Evolutionary conservation across 129 eudicot species (phyloP).

Genomic region (Lactuca saligna): DNA sequence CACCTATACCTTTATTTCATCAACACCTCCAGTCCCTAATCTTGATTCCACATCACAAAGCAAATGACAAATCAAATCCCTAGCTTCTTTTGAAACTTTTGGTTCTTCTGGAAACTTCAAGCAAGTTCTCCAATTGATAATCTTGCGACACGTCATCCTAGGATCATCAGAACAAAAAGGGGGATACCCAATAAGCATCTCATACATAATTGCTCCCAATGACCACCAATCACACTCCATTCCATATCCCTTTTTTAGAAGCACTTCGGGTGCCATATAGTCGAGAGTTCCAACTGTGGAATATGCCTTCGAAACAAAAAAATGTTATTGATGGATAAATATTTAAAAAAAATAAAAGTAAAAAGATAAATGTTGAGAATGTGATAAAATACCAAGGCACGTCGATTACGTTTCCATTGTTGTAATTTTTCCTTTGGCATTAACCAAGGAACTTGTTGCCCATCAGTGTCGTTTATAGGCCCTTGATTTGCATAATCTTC

Average conservation of each 20-base stretch:
- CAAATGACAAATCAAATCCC: slow-evolving; percentile 71
- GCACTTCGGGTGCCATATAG: slow-evolving; percentile 92
- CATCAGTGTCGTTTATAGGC: slow-evolving; percentile 48
- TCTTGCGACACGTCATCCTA: slow-evolving; percentile 88
- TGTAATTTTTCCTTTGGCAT: slow-evolving; percentile 87
- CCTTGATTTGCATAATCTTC: slow-evolving; percentile 65
- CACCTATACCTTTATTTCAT: slow-evolving; percentile 73
- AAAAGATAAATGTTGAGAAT: slow-evolving; percentile 1
- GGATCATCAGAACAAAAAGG: slow-evolving; percentile 97
- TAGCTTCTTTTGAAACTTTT: slow-evolving; percentile 64
- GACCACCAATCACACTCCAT: slow-evolving; percentile 99
- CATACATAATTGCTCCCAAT: slow-evolving; percentile 85
- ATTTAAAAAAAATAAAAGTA: background rate
- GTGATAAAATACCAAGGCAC: slow-evolving; percentile 63
- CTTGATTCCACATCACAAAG: slow-evolving; percentile 82
- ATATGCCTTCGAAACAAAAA: slow-evolving; percentile 53
- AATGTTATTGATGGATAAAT: background rate
- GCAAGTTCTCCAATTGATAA: slow-evolving; percentile 86
- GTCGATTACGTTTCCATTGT: slow-evolving; percentile 89
- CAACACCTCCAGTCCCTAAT: slow-evolving; percentile 85
- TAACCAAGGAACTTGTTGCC: slow-evolving; percentile 70
- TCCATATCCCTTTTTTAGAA: slow-evolving; percentile 84
- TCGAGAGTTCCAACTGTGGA: slow-evolving; percentile 96
- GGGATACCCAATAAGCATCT: slow-evolving; percentile 94
- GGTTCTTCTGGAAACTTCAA: slow-evolving; percentile 90